Base-by-base conservation (phyloP, 2,329 filamentous ascomycete genomes). In the Fusarium sp. region DNA sequence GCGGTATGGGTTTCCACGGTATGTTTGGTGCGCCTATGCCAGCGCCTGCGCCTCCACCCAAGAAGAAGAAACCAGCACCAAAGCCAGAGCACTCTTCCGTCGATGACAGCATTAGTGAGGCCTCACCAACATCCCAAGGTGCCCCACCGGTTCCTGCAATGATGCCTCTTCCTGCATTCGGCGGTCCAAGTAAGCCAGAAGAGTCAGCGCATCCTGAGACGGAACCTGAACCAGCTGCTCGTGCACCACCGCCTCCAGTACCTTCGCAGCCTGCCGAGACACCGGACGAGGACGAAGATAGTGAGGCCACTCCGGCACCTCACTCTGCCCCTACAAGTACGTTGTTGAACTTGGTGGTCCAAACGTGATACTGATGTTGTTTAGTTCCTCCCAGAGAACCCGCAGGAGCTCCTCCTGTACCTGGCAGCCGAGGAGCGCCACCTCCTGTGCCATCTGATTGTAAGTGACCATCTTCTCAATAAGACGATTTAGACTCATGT, bases 1-100 rank as follows among this genome's bases (percentile, higher is more conserved):
- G 95, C 58, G 95, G 95, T 24, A 97, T 97, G 93, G 94, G 94
- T 48, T 97, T 98, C 91, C 90, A 94, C 78, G 93, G 94, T 74
- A 96, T 98, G 90, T 97, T 97, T 79, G 93, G 93, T 20, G 87
- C 88, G 22, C 89, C 90, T 38, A 89, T 89, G 64, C 88, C 94
- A 78, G 87, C 90, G 18, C 86, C 91, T 82, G 78, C 81, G n/a
- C 77, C 82, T 30, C 74, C 83, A 11, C 79, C 83, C 12, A 82
- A 84, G 43, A 89, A 85, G 77, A 90, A 90, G 80, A 90, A 89
- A 38, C 34, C 34, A 48, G 74, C 80, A 12, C 72, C 78, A 41
- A 82, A 82, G 64, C 62, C 85, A 78, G 76, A 84, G 78, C 72
- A 81, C 76, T 52, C 71, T 75, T 45, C 82, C 8, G 63, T 79